Evolutionary conservation across 805 yeast genomes (phyloP).

Genomic region (Candida chilensis): DNA sequence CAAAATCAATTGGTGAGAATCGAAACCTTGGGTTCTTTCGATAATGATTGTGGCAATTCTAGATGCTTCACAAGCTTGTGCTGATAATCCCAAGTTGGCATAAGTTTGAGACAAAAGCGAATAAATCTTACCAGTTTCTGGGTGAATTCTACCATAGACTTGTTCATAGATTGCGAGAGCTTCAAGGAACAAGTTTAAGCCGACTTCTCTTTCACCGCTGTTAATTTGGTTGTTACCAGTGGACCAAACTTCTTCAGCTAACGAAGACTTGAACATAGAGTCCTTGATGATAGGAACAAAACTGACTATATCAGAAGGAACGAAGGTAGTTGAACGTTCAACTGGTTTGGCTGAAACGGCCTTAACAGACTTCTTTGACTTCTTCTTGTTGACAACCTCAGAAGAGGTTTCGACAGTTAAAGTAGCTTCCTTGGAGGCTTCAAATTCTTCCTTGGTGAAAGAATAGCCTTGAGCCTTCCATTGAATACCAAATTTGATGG

Average conservation of each 20-base stretch:
- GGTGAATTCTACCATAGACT: constrained; percentile 72
- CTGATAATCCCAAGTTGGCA: constrained; percentile 45
- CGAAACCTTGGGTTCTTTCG: constrained; percentile 78
- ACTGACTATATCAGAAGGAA: constrained; percentile 53
- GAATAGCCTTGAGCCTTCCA: constrained; percentile 49
- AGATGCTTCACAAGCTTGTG: constrained; percentile 54
- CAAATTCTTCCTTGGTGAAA: constrained; percentile 34
- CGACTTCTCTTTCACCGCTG: constrained; percentile 39
- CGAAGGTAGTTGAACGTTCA: constrained; percentile 32
- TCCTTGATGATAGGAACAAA: constrained; percentile 74
- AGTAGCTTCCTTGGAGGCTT: constrained; percentile 15
- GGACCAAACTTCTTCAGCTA: constrained; percentile 70
- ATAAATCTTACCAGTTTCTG: constrained; percentile 68
- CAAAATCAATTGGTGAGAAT: constrained; percentile 67
- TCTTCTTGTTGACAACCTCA: constrained; percentile 14
- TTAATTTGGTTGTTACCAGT: constrained; percentile 40
- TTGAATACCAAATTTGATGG: constrained; percentile 80
- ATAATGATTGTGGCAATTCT: constrained; percentile 64
- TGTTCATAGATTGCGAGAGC: constrained; percentile 71
- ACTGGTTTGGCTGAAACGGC: constrained; percentile 5
- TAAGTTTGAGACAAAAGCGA: constrained; percentile 57
- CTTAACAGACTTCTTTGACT: constrained; percentile 9
- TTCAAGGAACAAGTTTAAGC: constrained; percentile 58
- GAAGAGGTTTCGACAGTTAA: constrained; percentile 8
- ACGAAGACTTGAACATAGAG: constrained; percentile 52